Evolutionary conservation across 345 rosid species (phyloP), one percentile per base, ranked within the genome.

Genomic region (Bruguiera sexangula): DNA sequence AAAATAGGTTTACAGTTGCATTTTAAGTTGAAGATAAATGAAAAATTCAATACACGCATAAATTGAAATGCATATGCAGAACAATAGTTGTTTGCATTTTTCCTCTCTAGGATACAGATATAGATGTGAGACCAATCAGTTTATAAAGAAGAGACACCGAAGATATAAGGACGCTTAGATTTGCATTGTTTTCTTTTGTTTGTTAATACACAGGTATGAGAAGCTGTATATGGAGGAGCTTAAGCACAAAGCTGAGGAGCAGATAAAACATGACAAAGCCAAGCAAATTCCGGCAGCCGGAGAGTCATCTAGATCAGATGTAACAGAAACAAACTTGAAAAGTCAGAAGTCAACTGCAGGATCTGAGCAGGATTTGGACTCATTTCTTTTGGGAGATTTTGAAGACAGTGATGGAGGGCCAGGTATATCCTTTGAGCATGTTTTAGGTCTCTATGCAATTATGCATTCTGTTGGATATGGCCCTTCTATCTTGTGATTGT

Each of bases 331-430:
- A 81, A 82, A 66, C 30, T 63, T 78, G 62, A 79, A 73, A 71
- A 85, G 70, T 64, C 87, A 73, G 78, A 69, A 80, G n/a, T 86
- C 93, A 20, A 81, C 79, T 54, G 80, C 85, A 34, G 84, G 89
- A 1, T 83, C 86, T 81, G 94, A 89, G 84, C 94, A 91, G 76
- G 98, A 91, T 72, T 77, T 93, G 75, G 98, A 93, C 73, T 72
- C 91, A 9, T 93, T 86, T 83, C 97, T 93, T 52, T 69, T 93
- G 75, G 98, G 98, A 69, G 98, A 93, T 81, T 83, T 85, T 58
- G 98, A 88, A 70, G 94, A 93, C 65, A 85, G 94, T 62, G 96
- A 93, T 74, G 98, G 84, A 9, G 98, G 81, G 60, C 76, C 78
- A 78, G 97, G 97, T 93, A 76, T 75, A 72, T 32, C 67, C 30